Base-by-base conservation (phyloP, 495 filamentous ascomycete genomes). In the Neurospora sp. region DNA sequence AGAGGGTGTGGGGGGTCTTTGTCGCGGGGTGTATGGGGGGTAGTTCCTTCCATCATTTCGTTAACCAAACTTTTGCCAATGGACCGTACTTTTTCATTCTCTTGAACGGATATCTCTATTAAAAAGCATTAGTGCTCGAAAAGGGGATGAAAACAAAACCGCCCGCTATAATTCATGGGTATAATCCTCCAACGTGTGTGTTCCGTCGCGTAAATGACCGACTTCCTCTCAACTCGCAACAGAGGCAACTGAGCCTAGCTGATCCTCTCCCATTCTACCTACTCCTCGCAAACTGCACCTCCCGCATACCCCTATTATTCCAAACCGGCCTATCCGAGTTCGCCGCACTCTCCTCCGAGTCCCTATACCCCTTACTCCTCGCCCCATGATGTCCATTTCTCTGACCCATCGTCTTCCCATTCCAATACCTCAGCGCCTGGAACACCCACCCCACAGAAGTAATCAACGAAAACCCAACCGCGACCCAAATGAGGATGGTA, bases 381-480 rank as follows among this genome's bases (percentile, higher is more conserved):
- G 27, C 38, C 22, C 53, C 20, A n/a, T 48, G 35, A 3, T 61
- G 44, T 20, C 42, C 42, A 48, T 48, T 14, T 8, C 2, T 12
- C 3, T 7, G n/a, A n/a, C 40, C 40, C 73, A 72, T 74, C 14
- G 39, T 73, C 40, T 68, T 71, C 4, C 71, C 70, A n/a, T 68
- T 76, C 39, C 39, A 44, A 69, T 48, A 72, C 39, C 65, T 35
- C 17, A 74, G 0, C 37, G 73, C 16, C 68, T 71, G 42, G 31
- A 45, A 89, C 76, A 91, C 80, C 71, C 89, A 82, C 61, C 88
- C 82, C 2, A 85, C 78, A 40, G 89, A 83, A 70, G 90, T 86
- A 16, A 86, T 83, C 3, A 86, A 80, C 69, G 92, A 83, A 12
- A 88, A 85, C 0, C 86, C 91, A 20, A 90, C 84, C 40, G 90